These are phyloP conservation scores for Penicillium sp. DNA, from an alignment of 2,329 filamentous ascomycete species.

Conservation along the genomic window DNA sequence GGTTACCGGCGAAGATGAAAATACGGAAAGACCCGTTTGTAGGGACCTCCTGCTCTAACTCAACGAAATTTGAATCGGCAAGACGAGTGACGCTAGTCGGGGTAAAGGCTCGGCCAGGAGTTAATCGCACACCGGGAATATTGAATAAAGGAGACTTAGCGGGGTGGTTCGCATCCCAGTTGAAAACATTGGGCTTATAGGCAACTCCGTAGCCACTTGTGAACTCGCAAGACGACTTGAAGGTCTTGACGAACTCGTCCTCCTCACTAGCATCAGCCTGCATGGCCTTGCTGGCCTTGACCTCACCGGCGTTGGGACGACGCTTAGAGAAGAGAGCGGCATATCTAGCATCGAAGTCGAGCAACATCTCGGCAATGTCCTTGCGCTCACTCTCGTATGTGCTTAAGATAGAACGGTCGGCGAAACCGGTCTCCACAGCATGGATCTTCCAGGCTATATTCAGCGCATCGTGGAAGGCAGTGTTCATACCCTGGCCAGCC, in stretches of 20 bases:
- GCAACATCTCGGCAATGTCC: slow-evolving; percentile 73
- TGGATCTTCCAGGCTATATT: slow-evolving; percentile 97
- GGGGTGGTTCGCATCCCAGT: slow-evolving; percentile 71
- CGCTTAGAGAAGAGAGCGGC: slow-evolving; percentile 82
- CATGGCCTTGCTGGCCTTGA: slow-evolving; percentile 54
- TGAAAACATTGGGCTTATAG: slow-evolving; percentile 75
- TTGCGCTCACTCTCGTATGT: slow-evolving; percentile 87
- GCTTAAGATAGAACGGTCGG: slow-evolving; percentile 65
- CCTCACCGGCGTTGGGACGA: slow-evolving; percentile 66
- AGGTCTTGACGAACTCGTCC: slow-evolving; percentile 80
- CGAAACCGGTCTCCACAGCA: slow-evolving; percentile 77
- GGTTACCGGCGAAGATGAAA: slow-evolving; percentile 75
- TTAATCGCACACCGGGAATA: slow-evolving; percentile 59
- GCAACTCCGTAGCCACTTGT: slow-evolving; percentile 87
- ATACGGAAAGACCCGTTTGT: slow-evolving; percentile 83
- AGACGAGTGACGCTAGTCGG: slow-evolving; percentile 80
- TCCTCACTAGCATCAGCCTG: slow-evolving; percentile 28
- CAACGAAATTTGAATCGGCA: slow-evolving; percentile 81
- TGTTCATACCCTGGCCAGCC: slow-evolving; percentile 61
- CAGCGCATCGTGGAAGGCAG: slow-evolving; percentile 60
- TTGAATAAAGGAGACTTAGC: slow-evolving; percentile 67
- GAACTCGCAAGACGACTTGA: slow-evolving; percentile 88
- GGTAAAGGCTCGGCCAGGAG: slow-evolving; percentile 68
- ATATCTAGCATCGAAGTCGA: slow-evolving; percentile 84
- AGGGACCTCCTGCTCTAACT: slow-evolving; percentile 84